phyloP scores from a whole-genome alignment of 495 filamentous ascomycete species.

The Aspergillus cristatus region DNA sequence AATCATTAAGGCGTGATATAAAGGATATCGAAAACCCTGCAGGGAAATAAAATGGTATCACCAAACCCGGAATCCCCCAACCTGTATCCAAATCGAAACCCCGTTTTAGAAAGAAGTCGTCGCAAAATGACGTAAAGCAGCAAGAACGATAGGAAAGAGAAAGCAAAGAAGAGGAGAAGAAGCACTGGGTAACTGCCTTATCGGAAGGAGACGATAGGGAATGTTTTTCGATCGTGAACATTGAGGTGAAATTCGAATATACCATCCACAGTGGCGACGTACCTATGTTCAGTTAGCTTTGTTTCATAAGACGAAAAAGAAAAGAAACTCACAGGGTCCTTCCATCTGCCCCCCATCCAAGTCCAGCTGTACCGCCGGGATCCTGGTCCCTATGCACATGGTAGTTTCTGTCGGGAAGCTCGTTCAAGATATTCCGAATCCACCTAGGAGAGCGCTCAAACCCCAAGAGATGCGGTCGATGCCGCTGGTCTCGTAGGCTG shows the following conservation, averaged over 20 bases:
- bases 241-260: slow-evolving; percentile 68
- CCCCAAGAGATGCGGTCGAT: slow-evolving; percentile 24
- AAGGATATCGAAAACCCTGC: slow-evolving; percentile 1
- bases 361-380: slow-evolving; percentile 50
- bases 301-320: background rate
- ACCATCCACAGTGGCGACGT: slow-evolving; percentile 63
- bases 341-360: slow-evolving; percentile 63
- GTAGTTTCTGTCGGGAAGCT: slow-evolving; percentile 29
- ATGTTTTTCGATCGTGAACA: slow-evolving; percentile 52
- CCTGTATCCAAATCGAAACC: background rate
- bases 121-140: background rate
- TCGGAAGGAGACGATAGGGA: slow-evolving; percentile 50
- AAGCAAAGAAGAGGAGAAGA: slow-evolving; percentile 5
- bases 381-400: slow-evolving; percentile 26
- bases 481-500: slow-evolving; percentile 23
- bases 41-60: slow-evolving; percentile 1
- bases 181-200: slow-evolving; percentile 19
- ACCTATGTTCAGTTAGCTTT: no score
- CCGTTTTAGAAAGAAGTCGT: no score
- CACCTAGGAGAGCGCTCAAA: slow-evolving; percentile 34
- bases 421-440: slow-evolving; percentile 34
- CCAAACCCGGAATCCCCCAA: background rate
- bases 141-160: background rate
- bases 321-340: slow-evolving; percentile 53
- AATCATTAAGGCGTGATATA: no score